These are phyloP conservation scores for Furcasterigmium furcatum DNA, from an alignment of 2,329 filamentous ascomycete genomes.

Conservation along the genomic window DNA sequence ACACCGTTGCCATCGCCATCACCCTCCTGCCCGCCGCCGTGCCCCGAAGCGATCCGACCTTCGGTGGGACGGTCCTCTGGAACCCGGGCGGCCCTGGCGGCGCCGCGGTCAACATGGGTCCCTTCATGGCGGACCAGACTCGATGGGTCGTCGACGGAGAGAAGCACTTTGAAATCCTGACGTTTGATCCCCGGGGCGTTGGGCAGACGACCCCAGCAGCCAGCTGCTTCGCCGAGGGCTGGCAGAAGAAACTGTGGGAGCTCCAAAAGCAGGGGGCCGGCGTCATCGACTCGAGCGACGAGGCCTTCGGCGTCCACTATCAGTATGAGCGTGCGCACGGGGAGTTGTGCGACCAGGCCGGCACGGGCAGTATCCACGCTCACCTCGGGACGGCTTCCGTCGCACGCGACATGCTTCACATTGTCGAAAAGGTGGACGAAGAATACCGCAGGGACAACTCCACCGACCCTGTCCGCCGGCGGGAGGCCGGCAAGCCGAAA, in stretches of 20 bases:
- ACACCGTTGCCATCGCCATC: slow-evolving; percentile 31
- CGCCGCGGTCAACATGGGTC: too few species aligned
- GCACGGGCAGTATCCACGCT: background rate
- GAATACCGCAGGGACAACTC: background rate
- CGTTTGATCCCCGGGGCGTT: slow-evolving; percentile 37
- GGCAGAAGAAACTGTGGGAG: background rate
- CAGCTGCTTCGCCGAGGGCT: slow-evolving; percentile 4
- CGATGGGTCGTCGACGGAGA: slow-evolving; percentile 24
- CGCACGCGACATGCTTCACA: slow-evolving; percentile 9
- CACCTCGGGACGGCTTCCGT: slow-evolving; percentile 5
- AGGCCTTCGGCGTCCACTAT: slow-evolving; percentile 1
- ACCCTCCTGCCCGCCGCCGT: slow-evolving; percentile 33
- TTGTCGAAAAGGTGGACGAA: slow-evolving; percentile 5
- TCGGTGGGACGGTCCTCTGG: slow-evolving; percentile 31
- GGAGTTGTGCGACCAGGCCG: background rate
- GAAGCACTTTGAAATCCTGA: slow-evolving; percentile 32
- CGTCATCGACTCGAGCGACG: slow-evolving; percentile 6
- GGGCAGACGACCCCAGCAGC: slow-evolving; percentile 2
- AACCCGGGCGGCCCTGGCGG: slow-evolving; percentile 38
- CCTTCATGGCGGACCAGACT: slow-evolving; percentile 19
- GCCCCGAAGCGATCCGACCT: slow-evolving; percentile 25
- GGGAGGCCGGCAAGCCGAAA: slow-evolving; percentile 5
- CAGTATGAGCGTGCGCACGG: slow-evolving; percentile 5
- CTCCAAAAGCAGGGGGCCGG: slow-evolving; percentile 11
- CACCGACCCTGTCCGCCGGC: background rate